Percentiles rank a stretch among this genome's conserved stretches.
These are phyloP conservation scores for Williopsis jadinii DNA, from an alignment of 1,139 yeast species.

Conservation along the genomic window DNA sequence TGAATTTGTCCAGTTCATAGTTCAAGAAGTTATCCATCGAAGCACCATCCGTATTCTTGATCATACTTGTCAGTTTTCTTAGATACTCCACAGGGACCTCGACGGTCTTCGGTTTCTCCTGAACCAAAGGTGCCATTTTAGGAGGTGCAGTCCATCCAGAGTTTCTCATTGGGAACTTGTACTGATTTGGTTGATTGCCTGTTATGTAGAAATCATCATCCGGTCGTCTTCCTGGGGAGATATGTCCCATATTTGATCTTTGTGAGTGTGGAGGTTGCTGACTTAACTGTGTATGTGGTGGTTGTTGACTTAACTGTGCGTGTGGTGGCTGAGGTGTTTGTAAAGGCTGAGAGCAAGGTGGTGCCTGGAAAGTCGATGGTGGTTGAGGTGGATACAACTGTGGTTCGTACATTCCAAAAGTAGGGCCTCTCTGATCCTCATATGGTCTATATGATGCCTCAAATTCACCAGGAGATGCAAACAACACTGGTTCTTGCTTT, in stretches of 20 bases:
- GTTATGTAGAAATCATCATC: conserved; percentile 22
- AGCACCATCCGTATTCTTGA: conserved; percentile 13
- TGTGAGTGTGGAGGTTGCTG: conserved; percentile 1
- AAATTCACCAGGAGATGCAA: conserved; percentile 9
- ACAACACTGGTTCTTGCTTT: conserved; percentile 9
- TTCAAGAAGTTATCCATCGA: conserved; percentile 6
- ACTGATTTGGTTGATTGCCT: conserved; percentile 34
- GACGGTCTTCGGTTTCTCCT: conserved; percentile 19
- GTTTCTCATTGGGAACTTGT: conserved; percentile 29
- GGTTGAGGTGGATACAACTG: conserved; percentile 8
- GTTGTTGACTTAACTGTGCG: conserved; percentile 1
- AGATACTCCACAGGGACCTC: conserved; percentile 38
- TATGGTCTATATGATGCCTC: conserved; percentile 3
- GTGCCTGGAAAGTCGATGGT: not conserved
- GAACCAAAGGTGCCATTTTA: not conserved
- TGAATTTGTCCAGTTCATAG: conserved; percentile 11
- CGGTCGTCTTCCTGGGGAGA: no score
- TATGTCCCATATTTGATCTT: not conserved
- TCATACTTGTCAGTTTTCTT: conserved; percentile 29
- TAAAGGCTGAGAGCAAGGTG: conserved; percentile 3
- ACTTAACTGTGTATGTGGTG: conserved; percentile 1
- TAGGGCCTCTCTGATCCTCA: not conserved
- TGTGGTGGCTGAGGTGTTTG: conserved; percentile 3
- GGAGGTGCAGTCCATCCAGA: not conserved
- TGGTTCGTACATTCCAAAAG: conserved; percentile 1